A percentile compares a stretch with the other conserved stretches of the same genome.
These are phyloP conservation scores for Xylaria sp. DNA, from an alignment of 2,329 filamentous ascomycete species.

Conservation along the genomic window DNA sequence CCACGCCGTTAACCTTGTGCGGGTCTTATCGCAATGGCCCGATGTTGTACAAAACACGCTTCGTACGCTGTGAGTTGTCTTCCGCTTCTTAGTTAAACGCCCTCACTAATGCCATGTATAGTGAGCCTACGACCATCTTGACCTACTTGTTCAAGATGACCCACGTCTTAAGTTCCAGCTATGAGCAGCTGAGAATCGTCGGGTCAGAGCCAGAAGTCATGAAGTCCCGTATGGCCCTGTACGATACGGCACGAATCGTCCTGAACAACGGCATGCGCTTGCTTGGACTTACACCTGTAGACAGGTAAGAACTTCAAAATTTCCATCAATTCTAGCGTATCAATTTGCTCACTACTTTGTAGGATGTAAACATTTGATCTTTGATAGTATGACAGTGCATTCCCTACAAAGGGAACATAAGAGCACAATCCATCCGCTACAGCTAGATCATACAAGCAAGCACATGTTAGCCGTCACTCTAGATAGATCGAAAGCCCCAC, in stretches of 20 bases:
- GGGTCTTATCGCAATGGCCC: slow-evolving; percentile 84
- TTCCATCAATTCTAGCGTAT: not conserved
- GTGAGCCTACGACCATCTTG: slow-evolving; percentile 74
- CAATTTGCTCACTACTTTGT: slow-evolving; percentile 9
- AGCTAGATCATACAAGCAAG: slow-evolving; percentile 14
- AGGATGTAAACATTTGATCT: slow-evolving; percentile 37
- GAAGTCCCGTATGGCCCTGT: slow-evolving; percentile 79
- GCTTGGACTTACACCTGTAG: slow-evolving; percentile 81
- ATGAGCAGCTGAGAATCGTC: slow-evolving; percentile 85
- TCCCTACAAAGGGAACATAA: not conserved
- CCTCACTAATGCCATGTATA: slow-evolving; percentile 22
- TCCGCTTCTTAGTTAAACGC: not conserved
- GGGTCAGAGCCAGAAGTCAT: slow-evolving; percentile 79
- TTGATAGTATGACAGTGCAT: not conserved
- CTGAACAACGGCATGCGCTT: slow-evolving; percentile 86
- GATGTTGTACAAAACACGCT: slow-evolving; percentile 86
- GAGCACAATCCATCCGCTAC: not conserved
- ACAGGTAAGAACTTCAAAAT: slow-evolving; percentile 58
- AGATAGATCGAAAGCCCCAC: slow-evolving; percentile 1
- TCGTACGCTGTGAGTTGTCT: slow-evolving; percentile 68
- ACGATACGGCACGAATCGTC: slow-evolving; percentile 79
- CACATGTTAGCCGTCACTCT: slow-evolving; percentile 9
- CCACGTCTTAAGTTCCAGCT: slow-evolving; percentile 81
- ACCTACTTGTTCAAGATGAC: slow-evolving; percentile 76
- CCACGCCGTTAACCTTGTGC: slow-evolving; percentile 70